A percentile compares a stretch with the other conserved stretches of the same genome.
These are phyloP conservation scores for Pythium coloratum DNA, from an alignment of 352 stramenopile genomes.

Conservation along the genomic window DNA sequence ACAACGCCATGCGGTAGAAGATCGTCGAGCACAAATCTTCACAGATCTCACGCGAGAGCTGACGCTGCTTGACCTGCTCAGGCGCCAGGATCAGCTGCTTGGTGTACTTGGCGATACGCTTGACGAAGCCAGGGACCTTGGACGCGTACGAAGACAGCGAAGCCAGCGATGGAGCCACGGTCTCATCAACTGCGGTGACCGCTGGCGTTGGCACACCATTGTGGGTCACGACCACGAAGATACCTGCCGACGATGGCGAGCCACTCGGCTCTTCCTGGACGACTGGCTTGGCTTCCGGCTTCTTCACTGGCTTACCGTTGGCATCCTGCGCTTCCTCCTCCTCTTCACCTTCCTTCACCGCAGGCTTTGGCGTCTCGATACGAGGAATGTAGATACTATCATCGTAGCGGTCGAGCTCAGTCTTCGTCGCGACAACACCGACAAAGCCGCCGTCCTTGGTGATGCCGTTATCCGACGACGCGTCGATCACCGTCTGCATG, in stretches of 20 bases:
- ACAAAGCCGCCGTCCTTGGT: conserved; percentile 80
- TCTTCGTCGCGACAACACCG: conserved; percentile 68
- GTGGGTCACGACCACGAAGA: conserved; percentile 27
- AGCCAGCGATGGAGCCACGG: conserved; percentile 11
- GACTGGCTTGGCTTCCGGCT: background rate
- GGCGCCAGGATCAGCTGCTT: conserved; percentile 63
- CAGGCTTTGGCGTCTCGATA: conserved; percentile 24
- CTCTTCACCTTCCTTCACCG: conserved; percentile 22
- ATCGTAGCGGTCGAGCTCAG: conserved; percentile 51
- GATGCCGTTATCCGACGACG: conserved; percentile 82
- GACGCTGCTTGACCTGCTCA: conserved; percentile 56
- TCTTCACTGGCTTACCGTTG: conserved; percentile 12
- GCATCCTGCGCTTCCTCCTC: conserved; percentile 15
- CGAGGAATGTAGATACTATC: conserved; percentile 40
- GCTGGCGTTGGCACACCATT: background rate
- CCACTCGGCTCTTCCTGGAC: conserved; percentile 16
- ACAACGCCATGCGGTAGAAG: conserved; percentile 92
- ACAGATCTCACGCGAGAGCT: conserved; percentile 74
- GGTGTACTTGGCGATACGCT: conserved; percentile 79
- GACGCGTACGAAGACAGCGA: conserved; percentile 40
- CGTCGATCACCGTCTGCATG: conserved; percentile 89
- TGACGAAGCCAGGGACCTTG: conserved; percentile 59
- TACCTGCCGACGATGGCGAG: conserved; percentile 10
- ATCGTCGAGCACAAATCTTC: conserved; percentile 93
- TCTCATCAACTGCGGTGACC: conserved; percentile 5